Evolutionary conservation across 2,329 filamentous ascomycete species (phyloP).

Genomic region (Diaporthe australafricana): DNA sequence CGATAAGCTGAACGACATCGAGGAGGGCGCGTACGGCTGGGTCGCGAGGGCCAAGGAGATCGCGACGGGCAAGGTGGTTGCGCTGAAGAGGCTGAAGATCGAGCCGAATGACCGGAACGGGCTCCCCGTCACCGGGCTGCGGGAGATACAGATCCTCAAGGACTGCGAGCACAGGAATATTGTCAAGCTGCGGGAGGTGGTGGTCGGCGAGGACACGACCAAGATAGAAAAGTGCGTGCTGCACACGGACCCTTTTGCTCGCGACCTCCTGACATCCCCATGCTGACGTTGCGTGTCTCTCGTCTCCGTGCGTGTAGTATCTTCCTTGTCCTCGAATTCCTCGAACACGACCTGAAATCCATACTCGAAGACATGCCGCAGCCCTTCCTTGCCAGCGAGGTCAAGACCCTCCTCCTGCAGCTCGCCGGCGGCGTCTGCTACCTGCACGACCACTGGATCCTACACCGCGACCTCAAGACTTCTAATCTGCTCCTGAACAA

Average conservation of each 20-base stretch:
- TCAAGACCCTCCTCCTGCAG: slow-evolving; percentile 90
- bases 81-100: slow-evolving; percentile 93
- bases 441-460: slow-evolving; percentile 89
- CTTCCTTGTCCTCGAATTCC: slow-evolving; percentile 95
- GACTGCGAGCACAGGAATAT: slow-evolving; percentile 86
- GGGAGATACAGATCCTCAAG: slow-evolving; percentile 92
- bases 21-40: slow-evolving; percentile 96
- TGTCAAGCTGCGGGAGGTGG: slow-evolving; percentile 84
- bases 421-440: slow-evolving; percentile 84
- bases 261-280: not conserved
- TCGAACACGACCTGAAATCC: slow-evolving; percentile 96
- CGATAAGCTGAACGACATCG: slow-evolving; percentile 94
- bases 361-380: slow-evolving; percentile 95
- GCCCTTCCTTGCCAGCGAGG: slow-evolving; percentile 91
- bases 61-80: slow-evolving; percentile 82
- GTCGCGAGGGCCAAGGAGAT: slow-evolving; percentile 86
- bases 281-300: slow-evolving; percentile 48
- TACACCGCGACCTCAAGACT: slow-evolving; percentile 94
- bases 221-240: slow-evolving; percentile 63
- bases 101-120: slow-evolving; percentile 79
- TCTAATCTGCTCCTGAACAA: slow-evolving; percentile 96
- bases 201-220: slow-evolving; percentile 74
- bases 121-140: slow-evolving; percentile 89
- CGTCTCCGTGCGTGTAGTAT: slow-evolving; percentile 66
- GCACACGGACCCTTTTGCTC: not conserved